Evolutionary conservation across 2,329 filamentous ascomycete species (phyloP).

Genomic region (Fusarium sp.): DNA sequence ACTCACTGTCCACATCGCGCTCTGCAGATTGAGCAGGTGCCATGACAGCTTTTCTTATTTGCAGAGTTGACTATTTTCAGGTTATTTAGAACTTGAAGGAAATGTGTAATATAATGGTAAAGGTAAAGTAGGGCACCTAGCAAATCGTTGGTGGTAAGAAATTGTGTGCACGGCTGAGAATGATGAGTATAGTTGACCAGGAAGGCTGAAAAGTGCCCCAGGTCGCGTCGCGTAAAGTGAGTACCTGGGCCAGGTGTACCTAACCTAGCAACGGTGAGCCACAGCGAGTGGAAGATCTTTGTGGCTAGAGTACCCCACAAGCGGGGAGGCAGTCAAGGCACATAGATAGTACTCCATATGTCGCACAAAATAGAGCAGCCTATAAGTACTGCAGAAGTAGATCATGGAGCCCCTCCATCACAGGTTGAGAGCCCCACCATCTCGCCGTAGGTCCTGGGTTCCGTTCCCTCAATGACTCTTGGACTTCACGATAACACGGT

Average conservation of each 20-base stretch:
- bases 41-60: constrained; percentile 39
- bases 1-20: constrained; percentile 50
- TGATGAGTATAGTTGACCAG: constrained; percentile 25
- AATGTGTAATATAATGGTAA: not conserved
- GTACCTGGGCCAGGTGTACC: too few species aligned
- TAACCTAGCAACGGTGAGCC: constrained; percentile 13
- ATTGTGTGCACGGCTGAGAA: constrained; percentile 33
- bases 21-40: constrained; percentile 49
- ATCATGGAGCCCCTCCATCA: constrained; percentile 30
- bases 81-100: not conserved
- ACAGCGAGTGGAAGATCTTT: constrained; percentile 17
- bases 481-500: constrained; percentile 37
- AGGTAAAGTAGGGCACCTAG: not conserved
- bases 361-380: too few species aligned
- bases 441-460: constrained; percentile 8
- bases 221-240: constrained; percentile 51
- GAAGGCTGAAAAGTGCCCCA: constrained; percentile 44
- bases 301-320: constrained; percentile 22
- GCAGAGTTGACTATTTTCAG: not conserved
- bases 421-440: constrained; percentile 26
- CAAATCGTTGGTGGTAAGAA: constrained; percentile 20
- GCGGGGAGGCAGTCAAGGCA: not conserved
- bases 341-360: not conserved
- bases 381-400: not conserved
- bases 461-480: constrained; percentile 39